Evolutionary conservation across 768 basidiomycete species (phyloP).

Genomic region (Naganishia vishniacii): DNA sequence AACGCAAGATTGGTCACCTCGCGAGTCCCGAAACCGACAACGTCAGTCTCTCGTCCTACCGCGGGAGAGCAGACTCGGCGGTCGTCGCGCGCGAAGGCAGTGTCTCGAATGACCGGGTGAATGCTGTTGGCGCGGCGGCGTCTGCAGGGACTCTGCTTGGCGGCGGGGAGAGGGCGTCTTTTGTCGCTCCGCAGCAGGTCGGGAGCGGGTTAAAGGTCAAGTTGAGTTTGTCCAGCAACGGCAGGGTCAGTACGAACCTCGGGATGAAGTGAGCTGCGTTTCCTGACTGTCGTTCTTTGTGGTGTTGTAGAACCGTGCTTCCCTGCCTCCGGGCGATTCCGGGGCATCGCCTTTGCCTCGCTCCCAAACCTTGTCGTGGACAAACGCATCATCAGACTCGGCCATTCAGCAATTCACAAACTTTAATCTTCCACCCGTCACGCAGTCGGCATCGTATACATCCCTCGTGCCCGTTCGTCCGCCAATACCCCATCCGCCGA

Average conservation of each 20-base stretch:
- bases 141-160: too few species aligned
- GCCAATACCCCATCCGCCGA: constrained; percentile 43
- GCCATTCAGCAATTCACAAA: constrained; percentile 34
- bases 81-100: background rate
- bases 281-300: too few species aligned
- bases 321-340: too few species aligned
- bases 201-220: constrained; percentile 1
- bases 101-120: background rate
- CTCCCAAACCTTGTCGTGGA: background rate
- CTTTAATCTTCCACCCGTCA: constrained; percentile 37
- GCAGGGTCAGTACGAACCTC: background rate
- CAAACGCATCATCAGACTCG: background rate
- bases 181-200: background rate
- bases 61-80: background rate
- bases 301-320: too few species aligned
- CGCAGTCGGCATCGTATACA: constrained; percentile 5
- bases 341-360: background rate
- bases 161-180: background rate
- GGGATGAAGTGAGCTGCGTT: too few species aligned
- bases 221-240: background rate
- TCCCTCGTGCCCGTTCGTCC: constrained; percentile 41
- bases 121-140: background rate
- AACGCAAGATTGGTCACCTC: constrained; percentile 23
- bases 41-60: too few species aligned
- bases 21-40: constrained; percentile 1